Base-by-base conservation (phyloP, 805 yeast genomes). In the Ogataea nonfermentans region DNA sequence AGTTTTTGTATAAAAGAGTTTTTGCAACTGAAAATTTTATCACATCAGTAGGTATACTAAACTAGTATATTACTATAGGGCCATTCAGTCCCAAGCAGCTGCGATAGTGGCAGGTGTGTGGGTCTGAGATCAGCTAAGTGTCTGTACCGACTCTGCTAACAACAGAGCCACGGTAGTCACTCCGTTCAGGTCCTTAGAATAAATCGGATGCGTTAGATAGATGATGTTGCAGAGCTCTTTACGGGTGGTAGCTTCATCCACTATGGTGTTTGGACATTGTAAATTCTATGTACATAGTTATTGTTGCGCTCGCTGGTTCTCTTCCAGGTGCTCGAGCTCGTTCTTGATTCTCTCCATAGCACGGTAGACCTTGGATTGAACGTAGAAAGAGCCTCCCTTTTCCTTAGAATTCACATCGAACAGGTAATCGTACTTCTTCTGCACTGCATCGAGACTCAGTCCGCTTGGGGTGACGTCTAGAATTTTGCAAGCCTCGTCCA, bases 331-430 rank as follows among this genome's bases (percentile, higher is more conserved):
- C 41, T 80, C 79, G 34, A 88, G 54, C 61, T 93, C 98, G 56
- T 79, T 77, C 61, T 83, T 81, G 51, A 93, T 69, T 46, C 96
- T 74, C 61, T 93, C 98, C 77, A 89, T 85, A 16, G 99, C 97
- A 63, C 96, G 78, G 63, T 78, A 89, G 16, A 93, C 91, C 67
- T 93, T 93, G 37, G 93, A 81, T 60, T 93, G 99, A 36, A 93
- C 61, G 57, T 91, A 93, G 59, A 93, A 91, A 29, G 95, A 84
- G 29, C 95, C 96, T n/a, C 96, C 95, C 63, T 89, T 88, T 46
- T 90, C 97, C 62, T 87, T 88, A 20, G 93, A 78, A 67, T 93
- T 93, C 40, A 88, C 85, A 33, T 85, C 86, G 52, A 90, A 93
- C 51, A 93, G 66, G 53, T 87, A 87, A 43, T 82, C 78, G 67